phyloP scores from a whole-genome alignment of 352 stramenopile genomes.

The Phytophthora sansomeana region DNA sequence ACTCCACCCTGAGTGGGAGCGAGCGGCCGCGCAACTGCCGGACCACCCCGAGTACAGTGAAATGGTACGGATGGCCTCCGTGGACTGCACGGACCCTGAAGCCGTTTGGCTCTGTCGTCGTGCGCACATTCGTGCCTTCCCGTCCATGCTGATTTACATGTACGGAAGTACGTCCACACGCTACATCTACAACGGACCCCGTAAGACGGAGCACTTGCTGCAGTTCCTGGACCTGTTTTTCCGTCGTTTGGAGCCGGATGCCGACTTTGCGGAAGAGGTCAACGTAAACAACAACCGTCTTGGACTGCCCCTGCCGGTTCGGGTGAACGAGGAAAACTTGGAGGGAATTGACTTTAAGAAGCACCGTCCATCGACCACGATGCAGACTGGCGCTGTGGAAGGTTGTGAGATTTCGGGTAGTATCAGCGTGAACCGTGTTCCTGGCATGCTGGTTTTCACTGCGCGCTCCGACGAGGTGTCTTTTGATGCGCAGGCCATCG shows the following conservation, averaged over 20 bases:
- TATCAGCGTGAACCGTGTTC: constrained; percentile 83
- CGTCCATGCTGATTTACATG: constrained; percentile 91
- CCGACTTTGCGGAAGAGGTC: constrained; percentile 85
- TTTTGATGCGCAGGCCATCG: constrained; percentile 66
- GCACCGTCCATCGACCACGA: constrained; percentile 36
- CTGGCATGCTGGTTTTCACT: constrained; percentile 73
- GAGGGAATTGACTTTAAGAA: constrained; percentile 63
- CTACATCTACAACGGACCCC: constrained; percentile 87
- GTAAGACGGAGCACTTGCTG: constrained; percentile 73
- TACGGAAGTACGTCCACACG: constrained; percentile 79
- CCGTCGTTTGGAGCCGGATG: constrained; percentile 77
- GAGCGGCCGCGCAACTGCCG: constrained; percentile 67
- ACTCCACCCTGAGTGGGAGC: constrained; percentile 82
- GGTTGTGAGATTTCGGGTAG: constrained; percentile 83
- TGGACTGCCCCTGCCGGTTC: constrained; percentile 53
- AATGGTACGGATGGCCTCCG: constrained; percentile 79
- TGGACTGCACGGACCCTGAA: constrained; percentile 80
- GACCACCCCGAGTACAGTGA: constrained; percentile 85
- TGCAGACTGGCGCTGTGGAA: constrained; percentile 53
- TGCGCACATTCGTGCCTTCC: constrained; percentile 78
- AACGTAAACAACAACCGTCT: constrained; percentile 61
- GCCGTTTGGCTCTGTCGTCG: constrained; percentile 72
- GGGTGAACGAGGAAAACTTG: constrained; percentile 67
- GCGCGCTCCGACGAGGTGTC: constrained; percentile 74
- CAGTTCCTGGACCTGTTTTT: constrained; percentile 89